A percentile compares a stretch with the other conserved stretches of the same genome.
These are phyloP conservation scores for Cyphellophora europaea DNA, from an alignment of 2,329 filamentous ascomycete species.

Conservation along the genomic window DNA sequence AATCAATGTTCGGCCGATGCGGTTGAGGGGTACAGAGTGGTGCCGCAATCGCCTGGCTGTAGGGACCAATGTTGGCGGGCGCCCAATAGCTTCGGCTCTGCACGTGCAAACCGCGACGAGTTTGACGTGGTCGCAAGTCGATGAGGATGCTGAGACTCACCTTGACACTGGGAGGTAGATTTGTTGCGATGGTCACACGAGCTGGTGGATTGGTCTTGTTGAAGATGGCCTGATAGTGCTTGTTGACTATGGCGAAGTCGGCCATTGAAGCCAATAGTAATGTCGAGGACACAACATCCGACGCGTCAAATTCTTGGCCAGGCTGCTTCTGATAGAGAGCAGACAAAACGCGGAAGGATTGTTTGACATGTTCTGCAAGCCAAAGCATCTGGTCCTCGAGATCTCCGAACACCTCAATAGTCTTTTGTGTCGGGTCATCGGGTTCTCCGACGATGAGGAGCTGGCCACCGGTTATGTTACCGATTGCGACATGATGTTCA, in stretches of 20 bases:
- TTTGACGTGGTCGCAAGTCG: slow-evolving; percentile 24
- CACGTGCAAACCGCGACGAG: slow-evolving; percentile 62
- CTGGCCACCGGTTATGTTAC: not conserved
- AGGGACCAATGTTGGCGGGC: slow-evolving; percentile 92
- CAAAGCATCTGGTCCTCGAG: not conserved
- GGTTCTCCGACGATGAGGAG: not conserved
- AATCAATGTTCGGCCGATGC: not conserved
- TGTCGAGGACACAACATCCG: slow-evolving; percentile 37
- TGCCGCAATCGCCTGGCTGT: slow-evolving; percentile 74
- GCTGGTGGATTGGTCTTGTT: slow-evolving; percentile 70
- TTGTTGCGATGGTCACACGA: slow-evolving; percentile 70
- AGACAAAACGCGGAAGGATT: not conserved
- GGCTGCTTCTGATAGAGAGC: not conserved
- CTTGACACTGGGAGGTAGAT: slow-evolving; percentile 51
- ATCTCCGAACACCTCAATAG: not conserved
- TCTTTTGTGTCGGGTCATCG: too few species aligned
- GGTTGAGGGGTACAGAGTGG: slow-evolving; percentile 22
- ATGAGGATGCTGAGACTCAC: slow-evolving; percentile 51
- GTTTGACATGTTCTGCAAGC: not conserved
- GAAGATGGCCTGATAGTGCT: slow-evolving; percentile 67
- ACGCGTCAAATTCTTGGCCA: slow-evolving; percentile 6
- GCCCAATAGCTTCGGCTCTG: slow-evolving; percentile 96
- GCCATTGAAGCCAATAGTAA: slow-evolving; percentile 71
- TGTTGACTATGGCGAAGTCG: slow-evolving; percentile 68
- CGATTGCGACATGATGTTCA: not conserved